These are phyloP conservation scores for Pyrenochaeta sp. DNA, from an alignment of 2,329 filamentous ascomycete genomes.

Conservation along the genomic window DNA sequence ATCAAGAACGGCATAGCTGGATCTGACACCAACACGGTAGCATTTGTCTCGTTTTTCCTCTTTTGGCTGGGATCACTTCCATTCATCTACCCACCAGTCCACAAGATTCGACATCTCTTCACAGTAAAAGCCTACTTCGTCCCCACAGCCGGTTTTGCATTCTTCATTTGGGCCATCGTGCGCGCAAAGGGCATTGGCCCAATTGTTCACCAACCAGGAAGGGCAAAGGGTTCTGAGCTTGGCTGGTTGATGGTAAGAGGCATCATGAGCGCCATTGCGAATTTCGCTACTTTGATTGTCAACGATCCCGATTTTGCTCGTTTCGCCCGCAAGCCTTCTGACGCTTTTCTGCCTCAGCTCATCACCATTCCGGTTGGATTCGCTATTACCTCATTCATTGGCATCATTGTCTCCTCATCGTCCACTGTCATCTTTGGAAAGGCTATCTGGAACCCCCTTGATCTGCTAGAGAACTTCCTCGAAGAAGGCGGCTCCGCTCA, in stretches of 20 bases:
- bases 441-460: slow-evolving; percentile 53
- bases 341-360: slow-evolving; percentile 83
- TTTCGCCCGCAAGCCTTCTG: slow-evolving; percentile 77
- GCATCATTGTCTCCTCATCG: slow-evolving; percentile 60
- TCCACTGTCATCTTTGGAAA: slow-evolving; percentile 52
- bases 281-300: slow-evolving; percentile 85
- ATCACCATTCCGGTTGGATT: slow-evolving; percentile 59
- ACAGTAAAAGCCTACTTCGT: slow-evolving; percentile 89
- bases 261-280: slow-evolving; percentile 88
- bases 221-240: slow-evolving; percentile 70
- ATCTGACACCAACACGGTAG: slow-evolving; percentile 75
- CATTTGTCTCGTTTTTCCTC: slow-evolving; percentile 83
- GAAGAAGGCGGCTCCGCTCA: slow-evolving; percentile 49
- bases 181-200: slow-evolving; percentile 84
- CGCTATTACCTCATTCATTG: slow-evolving; percentile 79
- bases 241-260: slow-evolving; percentile 85
- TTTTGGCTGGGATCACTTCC: slow-evolving; percentile 85
- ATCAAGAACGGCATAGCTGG: slow-evolving; percentile 73
- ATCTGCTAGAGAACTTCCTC: slow-evolving; percentile 53
- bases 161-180: slow-evolving; percentile 86
- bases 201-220: slow-evolving; percentile 74
- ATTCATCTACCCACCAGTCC: slow-evolving; percentile 87
- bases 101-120: slow-evolving; percentile 88
- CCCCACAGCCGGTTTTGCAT: slow-evolving; percentile 80
- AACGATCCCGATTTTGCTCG: slow-evolving; percentile 85